Evolutionary conservation across 176 grass and related monocot species (phyloP), one percentile per base, ranked within the genome.

Genomic region (Raddia guianensis): DNA sequence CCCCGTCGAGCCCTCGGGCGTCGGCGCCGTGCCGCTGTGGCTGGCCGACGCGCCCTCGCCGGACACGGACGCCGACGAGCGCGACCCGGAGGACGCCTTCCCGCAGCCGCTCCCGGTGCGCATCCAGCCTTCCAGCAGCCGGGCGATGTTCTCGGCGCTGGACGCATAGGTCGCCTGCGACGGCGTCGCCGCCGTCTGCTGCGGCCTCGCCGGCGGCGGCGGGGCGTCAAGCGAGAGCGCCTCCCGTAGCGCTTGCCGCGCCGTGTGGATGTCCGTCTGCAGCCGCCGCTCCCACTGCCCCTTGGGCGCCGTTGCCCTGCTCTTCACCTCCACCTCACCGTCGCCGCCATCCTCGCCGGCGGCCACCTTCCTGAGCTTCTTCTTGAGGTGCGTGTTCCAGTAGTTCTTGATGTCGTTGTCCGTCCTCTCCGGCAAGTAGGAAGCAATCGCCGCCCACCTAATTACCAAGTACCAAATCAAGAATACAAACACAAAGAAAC

Each of bases 401-500:
- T 91, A 91, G 84, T 98, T 98, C 88, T 98, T 98, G 73, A 98
- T 93, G 88, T 97, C 93, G 82, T 97, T 97, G 75, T 97, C 93
- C 8, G 93, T 97, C 49, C 93, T 80, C 68, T 97, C 93, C 32
- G 93, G 93, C 56, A 97, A 84, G 85, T 97, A 97, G 2, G 93
- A 90, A 68, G 93, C 90, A 8, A 97, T 97, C 56, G 93, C 90
- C 5, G 91, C 89, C 91, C 89, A 91, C 67, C 94, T 97, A 68
- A 33, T 27, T 27, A 27, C 11, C 44, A 13, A 51, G 42, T 27
- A 27, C 11, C 44, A 13, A 51, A 51, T 49, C n/a, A 63, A 9
- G n/a, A 80, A 80, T 55, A 49, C 12, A 13, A 62, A 13, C 73
- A 9, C 12, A 8, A 4, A 9, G 3, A 8, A 4, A 75, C 37